Base-by-base conservation (phyloP, 2,329 filamentous ascomycete species). In the Cercospora sp. region DNA sequence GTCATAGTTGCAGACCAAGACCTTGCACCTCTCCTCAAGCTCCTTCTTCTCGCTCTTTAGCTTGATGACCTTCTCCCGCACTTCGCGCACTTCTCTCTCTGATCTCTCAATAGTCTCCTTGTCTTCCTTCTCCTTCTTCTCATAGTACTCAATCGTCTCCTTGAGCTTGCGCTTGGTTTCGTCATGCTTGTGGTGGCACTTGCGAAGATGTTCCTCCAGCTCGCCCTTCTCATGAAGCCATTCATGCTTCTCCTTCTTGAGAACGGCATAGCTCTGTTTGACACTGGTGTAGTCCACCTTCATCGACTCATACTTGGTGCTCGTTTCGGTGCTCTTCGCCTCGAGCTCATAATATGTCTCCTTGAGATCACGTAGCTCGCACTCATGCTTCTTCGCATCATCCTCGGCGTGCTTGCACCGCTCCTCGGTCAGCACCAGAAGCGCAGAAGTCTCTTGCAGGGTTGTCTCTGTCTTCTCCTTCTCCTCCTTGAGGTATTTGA, bases 201-300 rank as follows among this genome's bases (percentile, higher is more conserved):
- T 63, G 60, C 60, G 60, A 51, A 63, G 36, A 0, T 63, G 40
- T 26, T 63, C 60, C n/a, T 63, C 60, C 13, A 63, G 60, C 60
- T 63, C 60, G 9, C 60, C 60, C 60, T 63, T 63, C 5, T 63
- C 60, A n/a, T 63, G 60, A 23, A 63, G 9, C 60, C 60, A 63
- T n/a, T 63, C 60, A 20, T 63, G 60, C 40, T 63, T 63, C 40
- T 63, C 60, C 60, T 63, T 63, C 20, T 48, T 63, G 60, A 63
- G 60, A 16, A 51, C 12, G 18, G 26, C 23, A 26, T 63, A 42
- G 18, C 60, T 63, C 60, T 48, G 40, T n/a, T 63, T 63, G 26
- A 63, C 33, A 26, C 36, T 51, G 16, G 33, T 9, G 23, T 20
- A 63, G 13, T 63, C 60, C 45, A 16, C 10, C 60, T 48, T 63